Conservation (phyloP, 306 rosid species). For the Aeschynomene evenia region DNA sequence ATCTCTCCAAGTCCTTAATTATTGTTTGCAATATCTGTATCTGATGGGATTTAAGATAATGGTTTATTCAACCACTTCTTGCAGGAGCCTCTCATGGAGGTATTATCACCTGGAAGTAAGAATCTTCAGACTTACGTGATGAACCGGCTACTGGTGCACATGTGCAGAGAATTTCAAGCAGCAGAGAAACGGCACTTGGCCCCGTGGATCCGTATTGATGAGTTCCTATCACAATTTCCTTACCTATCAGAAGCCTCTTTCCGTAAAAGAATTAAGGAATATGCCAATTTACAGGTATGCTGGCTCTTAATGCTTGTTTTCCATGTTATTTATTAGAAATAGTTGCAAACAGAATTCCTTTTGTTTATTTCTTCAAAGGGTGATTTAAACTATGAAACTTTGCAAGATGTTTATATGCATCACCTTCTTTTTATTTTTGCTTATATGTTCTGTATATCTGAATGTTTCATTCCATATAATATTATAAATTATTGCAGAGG, state of each 20-base stretch:
- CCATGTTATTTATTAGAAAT: neutral
- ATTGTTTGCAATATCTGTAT: conserved; percentile 5
- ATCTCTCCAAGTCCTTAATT: neutral
- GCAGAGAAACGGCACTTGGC: conserved; percentile 66
- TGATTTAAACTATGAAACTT: neutral
- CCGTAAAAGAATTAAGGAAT: conserved; percentile 79
- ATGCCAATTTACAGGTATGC: conserved; percentile 76
- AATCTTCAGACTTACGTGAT: conserved; percentile 87
- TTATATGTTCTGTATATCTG: conserved; percentile 28
- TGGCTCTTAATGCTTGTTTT: neutral
- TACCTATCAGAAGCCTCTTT: conserved; percentile 73
- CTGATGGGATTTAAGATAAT: neutral
- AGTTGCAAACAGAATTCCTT: neutral
- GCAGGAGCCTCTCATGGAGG: conserved; percentile 99
- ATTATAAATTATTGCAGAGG: conserved; percentile 53
- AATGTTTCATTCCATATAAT: conserved; percentile 40
- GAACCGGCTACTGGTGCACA: conserved; percentile 76
- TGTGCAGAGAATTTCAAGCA: conserved; percentile 86
- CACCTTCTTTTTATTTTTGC: neutral
- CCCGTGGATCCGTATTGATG: conserved; percentile 68
- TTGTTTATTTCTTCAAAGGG: neutral
- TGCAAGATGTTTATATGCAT: neutral
- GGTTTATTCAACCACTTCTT: conserved; percentile 26
- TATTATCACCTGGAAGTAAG: conserved; percentile 91
- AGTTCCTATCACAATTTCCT: conserved; percentile 75